A percentile compares a stretch with the other conserved stretches of the same genome.
Evolutionary conservation across 805 yeast genomes (phyloP).

Genomic region (Lachancea meyersii): DNA sequence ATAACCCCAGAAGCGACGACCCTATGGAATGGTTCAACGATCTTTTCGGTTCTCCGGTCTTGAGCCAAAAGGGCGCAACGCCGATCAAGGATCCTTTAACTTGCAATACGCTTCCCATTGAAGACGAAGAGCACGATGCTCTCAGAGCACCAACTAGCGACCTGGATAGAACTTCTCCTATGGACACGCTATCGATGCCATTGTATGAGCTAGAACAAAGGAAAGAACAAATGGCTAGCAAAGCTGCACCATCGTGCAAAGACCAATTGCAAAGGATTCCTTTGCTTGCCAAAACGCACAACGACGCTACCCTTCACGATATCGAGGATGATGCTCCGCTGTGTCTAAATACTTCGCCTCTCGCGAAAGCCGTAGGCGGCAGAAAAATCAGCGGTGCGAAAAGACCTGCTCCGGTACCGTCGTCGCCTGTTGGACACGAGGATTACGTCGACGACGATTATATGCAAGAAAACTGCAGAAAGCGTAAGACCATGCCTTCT

Average conservation of each 20-base stretch:
- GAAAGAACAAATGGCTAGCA: slow-evolving; percentile 1
- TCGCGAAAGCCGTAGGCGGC: slow-evolving; percentile 8
- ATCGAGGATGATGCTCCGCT: slow-evolving; percentile 20
- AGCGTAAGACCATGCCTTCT: slow-evolving; percentile 28
- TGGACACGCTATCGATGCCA: slow-evolving; percentile 32
- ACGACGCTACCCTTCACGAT: slow-evolving; percentile 5
- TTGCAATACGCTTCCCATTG: slow-evolving; percentile 17
- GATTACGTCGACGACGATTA: slow-evolving; percentile 11
- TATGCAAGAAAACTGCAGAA: slow-evolving; percentile 14
- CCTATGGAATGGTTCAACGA: slow-evolving; percentile 10
- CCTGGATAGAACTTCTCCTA: slow-evolving; percentile 29
- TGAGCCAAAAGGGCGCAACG: slow-evolving; percentile 1
- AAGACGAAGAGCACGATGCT: slow-evolving; percentile 11
- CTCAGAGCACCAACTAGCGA: slow-evolving; percentile 17
- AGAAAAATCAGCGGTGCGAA: neutral
- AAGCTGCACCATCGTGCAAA: slow-evolving; percentile 19
- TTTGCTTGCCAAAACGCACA: slow-evolving; percentile 11
- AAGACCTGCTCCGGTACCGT: slow-evolving; percentile 6
- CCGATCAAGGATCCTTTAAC: slow-evolving; percentile 10
- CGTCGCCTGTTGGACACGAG: slow-evolving; percentile 8
- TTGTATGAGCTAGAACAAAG: slow-evolving; percentile 28
- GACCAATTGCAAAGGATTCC: slow-evolving; percentile 30
- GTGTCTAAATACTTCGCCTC: slow-evolving; percentile 17
- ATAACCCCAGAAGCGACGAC: slow-evolving; percentile 4
- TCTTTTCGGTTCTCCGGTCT: slow-evolving; percentile 7